phyloP scores from a whole-genome alignment of 2,329 filamentous ascomycete genomes.

The Pseudogymnoascus sp. region DNA sequence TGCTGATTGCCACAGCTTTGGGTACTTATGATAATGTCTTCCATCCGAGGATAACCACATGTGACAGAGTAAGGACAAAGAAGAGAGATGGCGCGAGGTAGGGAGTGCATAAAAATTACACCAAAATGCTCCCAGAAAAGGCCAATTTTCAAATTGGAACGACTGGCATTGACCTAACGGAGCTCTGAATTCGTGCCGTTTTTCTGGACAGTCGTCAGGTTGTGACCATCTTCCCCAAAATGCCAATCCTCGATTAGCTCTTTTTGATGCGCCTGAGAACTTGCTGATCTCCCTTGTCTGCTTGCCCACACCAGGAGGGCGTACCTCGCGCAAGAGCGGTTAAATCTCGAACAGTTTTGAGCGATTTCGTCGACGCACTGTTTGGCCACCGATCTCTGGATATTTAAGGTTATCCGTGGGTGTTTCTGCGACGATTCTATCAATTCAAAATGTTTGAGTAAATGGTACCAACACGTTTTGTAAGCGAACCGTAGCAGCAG shows the following conservation, averaged over 20 bases:
- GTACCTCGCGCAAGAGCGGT: background rate
- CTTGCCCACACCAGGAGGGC: background rate
- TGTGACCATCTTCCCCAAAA: background rate
- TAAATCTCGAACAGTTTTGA: background rate
- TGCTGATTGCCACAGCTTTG: background rate
- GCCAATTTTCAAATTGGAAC: background rate
- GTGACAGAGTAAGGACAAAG: background rate
- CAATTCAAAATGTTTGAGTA: too few species aligned
- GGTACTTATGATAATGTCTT: background rate
- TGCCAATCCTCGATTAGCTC: constrained; percentile 8
- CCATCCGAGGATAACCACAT: background rate
- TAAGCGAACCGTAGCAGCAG: too few species aligned
- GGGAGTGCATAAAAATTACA: background rate
- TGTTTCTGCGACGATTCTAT: too few species aligned
- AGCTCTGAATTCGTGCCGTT: background rate
- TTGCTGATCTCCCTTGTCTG: constrained; percentile 8
- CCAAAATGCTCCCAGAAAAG: background rate
- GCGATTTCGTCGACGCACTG: too few species aligned
- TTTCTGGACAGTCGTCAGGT: background rate
- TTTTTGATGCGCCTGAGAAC: constrained; percentile 9
- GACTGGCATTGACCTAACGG: background rate
- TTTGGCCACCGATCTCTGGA: too few species aligned
- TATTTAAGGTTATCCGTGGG: too few species aligned
- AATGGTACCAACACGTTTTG: too few species aligned
- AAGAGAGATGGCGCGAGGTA: background rate